Conservation (phyloP, 2,329 filamentous ascomycete genomes). For the Colletotrichum orchidophilum region DNA sequence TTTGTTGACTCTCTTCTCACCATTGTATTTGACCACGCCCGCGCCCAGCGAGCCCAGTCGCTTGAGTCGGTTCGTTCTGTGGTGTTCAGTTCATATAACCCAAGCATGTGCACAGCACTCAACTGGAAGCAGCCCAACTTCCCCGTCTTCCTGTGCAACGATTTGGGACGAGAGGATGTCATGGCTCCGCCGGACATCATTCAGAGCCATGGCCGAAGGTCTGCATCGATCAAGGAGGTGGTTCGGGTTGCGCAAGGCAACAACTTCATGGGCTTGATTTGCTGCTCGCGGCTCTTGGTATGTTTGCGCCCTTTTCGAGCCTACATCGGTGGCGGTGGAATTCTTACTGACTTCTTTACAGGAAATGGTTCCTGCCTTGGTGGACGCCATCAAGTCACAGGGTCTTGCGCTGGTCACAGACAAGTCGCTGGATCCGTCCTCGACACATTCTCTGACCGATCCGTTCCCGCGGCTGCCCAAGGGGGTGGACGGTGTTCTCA, state of each 20-base stretch:
- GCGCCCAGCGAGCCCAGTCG: constrained; percentile 69
- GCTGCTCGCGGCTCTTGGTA: constrained; percentile 86
- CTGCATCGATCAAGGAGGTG: constrained; percentile 91
- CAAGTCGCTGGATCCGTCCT: constrained; percentile 70
- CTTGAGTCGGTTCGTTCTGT: constrained; percentile 84
- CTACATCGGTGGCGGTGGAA: background rate
- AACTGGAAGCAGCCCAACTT: constrained; percentile 99
- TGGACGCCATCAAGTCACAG: constrained; percentile 93
- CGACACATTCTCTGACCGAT: constrained; percentile 53
- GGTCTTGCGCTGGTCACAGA: constrained; percentile 93
- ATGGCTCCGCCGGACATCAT: constrained; percentile 48
- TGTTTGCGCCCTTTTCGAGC: constrained; percentile 48
- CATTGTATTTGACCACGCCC: constrained; percentile 91
- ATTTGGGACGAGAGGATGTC: constrained; percentile 74
- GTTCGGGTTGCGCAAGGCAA: constrained; percentile 94
- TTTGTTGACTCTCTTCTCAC: constrained; percentile 86
- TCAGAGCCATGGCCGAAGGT: constrained; percentile 72
- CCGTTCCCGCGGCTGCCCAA: constrained; percentile 73
- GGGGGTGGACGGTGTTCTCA: constrained; percentile 88
- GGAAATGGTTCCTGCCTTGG: constrained; percentile 92
- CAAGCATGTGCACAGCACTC: constrained; percentile 88
- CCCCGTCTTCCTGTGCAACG: constrained; percentile 94
- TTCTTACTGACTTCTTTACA: constrained; percentile 48
- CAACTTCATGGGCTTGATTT: constrained; percentile 98
- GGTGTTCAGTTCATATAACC: constrained; percentile 93